Evolutionary conservation across 345 rosid species (phyloP).

Genomic region (Kernera saxatilis): DNA sequence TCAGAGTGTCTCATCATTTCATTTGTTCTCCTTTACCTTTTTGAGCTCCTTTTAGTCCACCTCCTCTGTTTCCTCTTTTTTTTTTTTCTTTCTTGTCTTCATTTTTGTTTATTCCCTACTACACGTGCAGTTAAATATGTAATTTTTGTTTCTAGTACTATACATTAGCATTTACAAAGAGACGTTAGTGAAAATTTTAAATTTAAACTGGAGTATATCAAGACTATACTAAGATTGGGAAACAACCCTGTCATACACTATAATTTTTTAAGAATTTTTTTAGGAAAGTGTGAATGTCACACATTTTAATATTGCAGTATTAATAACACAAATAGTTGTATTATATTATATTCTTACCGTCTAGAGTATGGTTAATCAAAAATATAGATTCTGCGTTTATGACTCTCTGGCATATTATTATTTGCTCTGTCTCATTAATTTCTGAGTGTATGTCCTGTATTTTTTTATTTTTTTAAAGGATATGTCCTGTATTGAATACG

Average conservation of each 20-base stretch:
- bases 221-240: background rate
- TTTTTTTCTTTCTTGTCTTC: too few species aligned
- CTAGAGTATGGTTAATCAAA: background rate
- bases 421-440: background rate
- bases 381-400: background rate
- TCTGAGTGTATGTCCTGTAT: background rate
- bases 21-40: background rate
- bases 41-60: background rate
- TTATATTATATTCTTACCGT: background rate
- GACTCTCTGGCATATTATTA: background rate
- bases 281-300: background rate
- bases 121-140: background rate
- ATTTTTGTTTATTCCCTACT: background rate
- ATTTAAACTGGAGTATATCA: background rate
- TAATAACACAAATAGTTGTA: background rate
- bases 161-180: background rate
- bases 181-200: background rate
- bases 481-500: background rate
- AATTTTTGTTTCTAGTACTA: too few species aligned
- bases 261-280: background rate
- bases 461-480: too few species aligned
- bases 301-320: background rate
- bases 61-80: background rate
- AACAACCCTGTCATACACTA: constrained; percentile 15
- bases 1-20: background rate